Base-by-base conservation (phyloP, 2,329 filamentous ascomycete genomes). In the Didymella exigua region DNA sequence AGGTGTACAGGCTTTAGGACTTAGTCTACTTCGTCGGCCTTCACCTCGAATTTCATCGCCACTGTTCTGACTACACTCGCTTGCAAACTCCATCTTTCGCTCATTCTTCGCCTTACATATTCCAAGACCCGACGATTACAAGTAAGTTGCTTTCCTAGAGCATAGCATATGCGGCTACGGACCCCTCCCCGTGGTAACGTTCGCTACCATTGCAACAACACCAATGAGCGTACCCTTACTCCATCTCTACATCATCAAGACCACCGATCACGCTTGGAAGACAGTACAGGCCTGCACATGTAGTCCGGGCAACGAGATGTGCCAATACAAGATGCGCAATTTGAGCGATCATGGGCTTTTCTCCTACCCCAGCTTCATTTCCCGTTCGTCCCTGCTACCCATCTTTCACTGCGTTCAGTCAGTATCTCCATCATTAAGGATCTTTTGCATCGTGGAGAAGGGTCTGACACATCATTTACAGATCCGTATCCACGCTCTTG, bases 221-320 rank as follows among this genome's bases (percentile, higher is more conserved):
- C 41, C 41, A 42, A 24, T 13, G 10, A 27, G 5, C n/a, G 4
- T 16, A 36, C 19, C 34, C 38, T 23, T 9, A 10, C 16, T 31
- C 40, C 29, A 23, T 55, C 34, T 26, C 11, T 13, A 43, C 47
- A 31, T 55, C 52, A 50, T 50, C 29, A 13, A 45, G n/a, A 30
- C 26, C 26, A 42, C 13, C 36, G 19, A 34, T 27, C 33, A 19
- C 24, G 47, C 8, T 36, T 47, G 24, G 29, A 5, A 13, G 4
- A 7, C 27, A n/a, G 5, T 23, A 9, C 23, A 23, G 11, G 2
- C 13, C 24, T 45, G 36, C 24, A 41, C 2, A 5, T 37, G 13
- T 23, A 31, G 18, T 13, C 5, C 21, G 11, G 36, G 26, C 23
- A 18, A 34, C n/a, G 6, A 42, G 34, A 19, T 16, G 14, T 5